Percentiles rank a stretch among this genome's conserved stretches.
Conservation (phyloP, 306 rosid species). For the Sindora glabra region DNA sequence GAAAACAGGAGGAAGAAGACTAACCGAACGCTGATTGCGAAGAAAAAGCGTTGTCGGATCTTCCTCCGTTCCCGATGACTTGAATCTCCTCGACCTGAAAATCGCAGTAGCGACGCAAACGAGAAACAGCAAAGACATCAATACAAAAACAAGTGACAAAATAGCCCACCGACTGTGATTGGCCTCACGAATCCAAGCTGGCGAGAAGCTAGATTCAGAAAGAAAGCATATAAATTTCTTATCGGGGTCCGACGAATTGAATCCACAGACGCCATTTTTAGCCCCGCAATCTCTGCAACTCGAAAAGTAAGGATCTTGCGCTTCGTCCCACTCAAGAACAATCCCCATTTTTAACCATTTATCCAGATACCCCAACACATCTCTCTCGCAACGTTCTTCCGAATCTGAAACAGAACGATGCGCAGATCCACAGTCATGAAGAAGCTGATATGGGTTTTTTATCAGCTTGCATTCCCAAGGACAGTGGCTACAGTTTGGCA, state of each 20-base stretch:
- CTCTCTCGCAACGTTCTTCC: conserved; percentile 45
- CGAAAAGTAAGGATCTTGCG: conserved; percentile 51
- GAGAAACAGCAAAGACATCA: conserved; percentile 33
- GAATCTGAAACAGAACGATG: conserved; percentile 27
- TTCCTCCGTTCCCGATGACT: conserved; percentile 30
- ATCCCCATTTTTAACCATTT: conserved; percentile 35
- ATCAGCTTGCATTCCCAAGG: conserved; percentile 73
- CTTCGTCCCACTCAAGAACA: conserved; percentile 67
- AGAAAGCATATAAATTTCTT: conserved; percentile 50
- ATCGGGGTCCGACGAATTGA: conserved; percentile 48
- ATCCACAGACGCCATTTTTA: conserved; percentile 59
- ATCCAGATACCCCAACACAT: conserved; percentile 54
- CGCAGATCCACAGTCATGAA: conserved; percentile 40
- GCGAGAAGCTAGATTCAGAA: conserved; percentile 23
- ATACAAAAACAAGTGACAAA: conserved; percentile 24
- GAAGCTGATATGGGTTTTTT: conserved; percentile 42
- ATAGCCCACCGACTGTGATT: conserved; percentile 27
- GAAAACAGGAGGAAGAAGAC: conserved; percentile 79
- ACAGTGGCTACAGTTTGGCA: conserved; percentile 59
- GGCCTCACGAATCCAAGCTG: conserved; percentile 39
- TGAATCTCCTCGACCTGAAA: conserved; percentile 33
- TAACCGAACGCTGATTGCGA: conserved; percentile 55
- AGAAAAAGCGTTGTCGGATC: conserved; percentile 73
- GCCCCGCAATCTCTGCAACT: conserved; percentile 43
- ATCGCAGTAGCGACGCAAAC: conserved; percentile 13